These are phyloP conservation scores for Yamadazyma phyllophila DNA, from an alignment of 805 yeast species.

Conservation along the genomic window DNA sequence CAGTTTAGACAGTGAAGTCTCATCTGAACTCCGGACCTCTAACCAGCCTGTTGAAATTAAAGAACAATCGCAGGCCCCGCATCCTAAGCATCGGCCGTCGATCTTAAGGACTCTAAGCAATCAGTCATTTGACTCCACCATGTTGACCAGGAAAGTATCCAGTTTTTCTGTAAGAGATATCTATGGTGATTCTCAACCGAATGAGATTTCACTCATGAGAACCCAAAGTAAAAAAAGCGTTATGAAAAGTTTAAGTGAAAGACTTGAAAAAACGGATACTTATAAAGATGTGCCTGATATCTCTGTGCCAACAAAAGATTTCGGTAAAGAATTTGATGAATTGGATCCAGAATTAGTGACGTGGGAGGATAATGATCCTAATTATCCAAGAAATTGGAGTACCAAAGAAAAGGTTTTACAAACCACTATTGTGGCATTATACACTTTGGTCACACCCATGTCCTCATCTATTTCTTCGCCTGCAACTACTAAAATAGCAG, in stretches of 20 bases:
- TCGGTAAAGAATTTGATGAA: constrained; percentile 30
- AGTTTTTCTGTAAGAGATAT: constrained; percentile 33
- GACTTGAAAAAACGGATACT: constrained; percentile 20
- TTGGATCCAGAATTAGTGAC: constrained; percentile 39
- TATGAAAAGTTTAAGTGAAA: constrained; percentile 30
- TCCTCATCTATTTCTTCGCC: constrained; percentile 41
- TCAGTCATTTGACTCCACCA: constrained; percentile 9
- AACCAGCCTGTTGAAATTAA: background rate
- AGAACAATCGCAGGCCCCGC: background rate
- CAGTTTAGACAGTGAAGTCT: constrained; percentile 6
- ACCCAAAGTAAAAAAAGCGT: constrained; percentile 46
- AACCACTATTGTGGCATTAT: constrained; percentile 29
- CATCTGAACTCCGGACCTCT: background rate
- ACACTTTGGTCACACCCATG: constrained; percentile 40
- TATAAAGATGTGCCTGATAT: constrained; percentile 18
- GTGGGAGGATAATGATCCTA: constrained; percentile 32
- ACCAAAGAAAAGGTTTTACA: constrained; percentile 19
- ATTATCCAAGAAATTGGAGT: constrained; percentile 37
- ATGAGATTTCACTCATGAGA: constrained; percentile 39
- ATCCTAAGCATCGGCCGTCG: background rate
- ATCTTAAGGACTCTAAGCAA: background rate
- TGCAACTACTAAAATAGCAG: constrained; percentile 27
- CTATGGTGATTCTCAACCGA: constrained; percentile 38
- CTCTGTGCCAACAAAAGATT: constrained; percentile 24
- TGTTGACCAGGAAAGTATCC: background rate